Conservation (phyloP, 495 filamentous ascomycete genomes). For the Jackrogersella minutella region DNA sequence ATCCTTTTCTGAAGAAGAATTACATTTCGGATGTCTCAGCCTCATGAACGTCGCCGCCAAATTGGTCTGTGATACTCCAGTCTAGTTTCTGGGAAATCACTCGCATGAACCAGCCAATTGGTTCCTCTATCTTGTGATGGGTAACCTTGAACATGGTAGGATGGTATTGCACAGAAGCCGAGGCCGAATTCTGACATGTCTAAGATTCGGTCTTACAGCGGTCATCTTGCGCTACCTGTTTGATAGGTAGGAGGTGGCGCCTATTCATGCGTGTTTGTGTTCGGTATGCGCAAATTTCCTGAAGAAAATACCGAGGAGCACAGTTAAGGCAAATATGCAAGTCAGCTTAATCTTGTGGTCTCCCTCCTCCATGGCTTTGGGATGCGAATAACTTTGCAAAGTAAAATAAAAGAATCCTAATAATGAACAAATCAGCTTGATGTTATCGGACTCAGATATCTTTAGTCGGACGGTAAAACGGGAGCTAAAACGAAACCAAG, state of each 20-base stretch:
- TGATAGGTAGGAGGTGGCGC: not conserved
- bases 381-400: too few species aligned
- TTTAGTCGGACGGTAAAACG: not conserved
- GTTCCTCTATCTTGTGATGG: not conserved
- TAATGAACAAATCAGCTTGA: not conserved
- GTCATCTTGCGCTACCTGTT: constrained; percentile 12
- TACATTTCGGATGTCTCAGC: not conserved
- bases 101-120: not conserved
- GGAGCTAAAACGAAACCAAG: not conserved
- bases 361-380: too few species aligned
- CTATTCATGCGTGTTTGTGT: not conserved
- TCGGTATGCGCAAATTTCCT: not conserved
- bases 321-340: not conserved
- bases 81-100: not conserved
- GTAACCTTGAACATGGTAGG: not conserved
- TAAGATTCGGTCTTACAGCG: constrained; percentile 17
- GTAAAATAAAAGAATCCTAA: too few species aligned
- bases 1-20: not conserved
- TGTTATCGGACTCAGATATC: not conserved
- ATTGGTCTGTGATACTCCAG: constrained; percentile 4
- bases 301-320: not conserved
- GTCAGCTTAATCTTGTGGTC: not conserved
- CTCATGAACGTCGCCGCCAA: not conserved
- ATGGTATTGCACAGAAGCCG: constrained; percentile 1
- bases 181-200: constrained; percentile 16